phyloP scores from a whole-genome alignment of 2,329 filamentous ascomycete genomes.

The Colletotrichum destructivum region DNA sequence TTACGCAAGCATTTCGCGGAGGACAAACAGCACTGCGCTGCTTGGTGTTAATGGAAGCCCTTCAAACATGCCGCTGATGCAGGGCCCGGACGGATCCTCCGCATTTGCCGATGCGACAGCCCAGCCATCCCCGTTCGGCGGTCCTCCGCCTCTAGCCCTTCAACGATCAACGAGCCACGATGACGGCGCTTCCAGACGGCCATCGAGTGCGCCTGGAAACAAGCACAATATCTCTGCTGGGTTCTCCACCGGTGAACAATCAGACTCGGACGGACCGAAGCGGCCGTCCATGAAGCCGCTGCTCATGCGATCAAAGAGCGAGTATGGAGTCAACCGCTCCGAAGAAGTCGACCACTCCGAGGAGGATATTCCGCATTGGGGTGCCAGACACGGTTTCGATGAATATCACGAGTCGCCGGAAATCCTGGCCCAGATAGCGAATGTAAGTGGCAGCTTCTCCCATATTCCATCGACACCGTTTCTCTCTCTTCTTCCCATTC shows the following conservation, averaged over 20 bases:
- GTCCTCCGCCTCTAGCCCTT: constrained; percentile 30
- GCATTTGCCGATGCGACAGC: constrained; percentile 39
- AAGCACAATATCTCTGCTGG: constrained; percentile 46
- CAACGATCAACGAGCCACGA: constrained; percentile 42
- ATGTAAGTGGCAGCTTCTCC: constrained; percentile 68
- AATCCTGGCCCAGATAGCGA: constrained; percentile 87
- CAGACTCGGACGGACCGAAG: constrained; percentile 53
- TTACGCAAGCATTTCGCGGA: constrained; percentile 38
- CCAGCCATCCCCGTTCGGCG: constrained; percentile 16
- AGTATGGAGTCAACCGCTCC: constrained; percentile 61
- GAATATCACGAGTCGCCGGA: constrained; percentile 93
- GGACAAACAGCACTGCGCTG: constrained; percentile 41
- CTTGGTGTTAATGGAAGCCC: constrained; percentile 41
- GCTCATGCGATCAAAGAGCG: constrained; percentile 72
- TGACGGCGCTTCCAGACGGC: constrained; percentile 53
- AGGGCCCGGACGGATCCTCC: constrained; percentile 35
- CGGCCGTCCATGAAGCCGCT: constrained; percentile 62
- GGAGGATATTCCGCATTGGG: constrained; percentile 67
- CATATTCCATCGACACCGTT: constrained; percentile 9
- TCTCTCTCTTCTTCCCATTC: constrained; percentile 22
- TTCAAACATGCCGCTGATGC: constrained; percentile 29
- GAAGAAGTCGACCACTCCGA: constrained; percentile 60
- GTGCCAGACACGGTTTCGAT: constrained; percentile 88
- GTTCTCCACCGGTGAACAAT: constrained; percentile 44
- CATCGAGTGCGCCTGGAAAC: constrained; percentile 62